Base-by-base conservation (phyloP, 805 yeast species). In the Starmera pachycereana region DNA sequence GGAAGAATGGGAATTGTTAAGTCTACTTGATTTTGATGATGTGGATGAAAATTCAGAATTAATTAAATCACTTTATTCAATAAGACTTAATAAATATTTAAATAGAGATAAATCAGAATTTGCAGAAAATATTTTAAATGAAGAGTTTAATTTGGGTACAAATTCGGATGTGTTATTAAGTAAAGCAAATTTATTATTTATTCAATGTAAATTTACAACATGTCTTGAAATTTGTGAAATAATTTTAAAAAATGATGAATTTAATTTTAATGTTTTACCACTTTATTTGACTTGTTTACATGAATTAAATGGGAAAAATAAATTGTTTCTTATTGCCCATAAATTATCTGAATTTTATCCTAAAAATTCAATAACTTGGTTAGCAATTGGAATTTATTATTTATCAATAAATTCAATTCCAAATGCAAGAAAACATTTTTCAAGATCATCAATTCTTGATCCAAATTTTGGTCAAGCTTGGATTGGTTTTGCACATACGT, bases 401-500 rank as follows among this genome's bases (percentile, higher is more conserved):
- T 65, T 90, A 47, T 69, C 88, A 5, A 78, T 81, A 6, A 72
- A 71, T 43, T 81, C 81, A 55, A 68, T 84, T 11, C 58, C 78
- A 6, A 97, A 89, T 47, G 96, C 97, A 0, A 68, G 98, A 43
- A 74, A 82, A 46, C 87, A 74, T 54, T 92, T 88, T 61, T 81
- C 92, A 33, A 88, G 86, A 56, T 89, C 97, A 0, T 86, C 97
- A 1, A 69, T 88, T 48, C 60, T 89, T 44, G 82, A 87, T 52
- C 94, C 98, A 3, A 84, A 80, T 48, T 88, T 85, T 63, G 94
- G 92, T 0, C 90, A 85, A 39, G 95, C 97, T 2, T 92, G 98
- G 98, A 78, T 92, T 29, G 98, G 97, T 3, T 92, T 92, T 64
- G 97, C 97, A 1, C 97, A 90, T 54, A 89, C 97, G 0, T 92